Percentiles rank a stretch among this genome's conserved stretches.
Conservation (phyloP, 2,329 filamentous ascomycete genomes). For the Drechslerella coelobrocha region DNA sequence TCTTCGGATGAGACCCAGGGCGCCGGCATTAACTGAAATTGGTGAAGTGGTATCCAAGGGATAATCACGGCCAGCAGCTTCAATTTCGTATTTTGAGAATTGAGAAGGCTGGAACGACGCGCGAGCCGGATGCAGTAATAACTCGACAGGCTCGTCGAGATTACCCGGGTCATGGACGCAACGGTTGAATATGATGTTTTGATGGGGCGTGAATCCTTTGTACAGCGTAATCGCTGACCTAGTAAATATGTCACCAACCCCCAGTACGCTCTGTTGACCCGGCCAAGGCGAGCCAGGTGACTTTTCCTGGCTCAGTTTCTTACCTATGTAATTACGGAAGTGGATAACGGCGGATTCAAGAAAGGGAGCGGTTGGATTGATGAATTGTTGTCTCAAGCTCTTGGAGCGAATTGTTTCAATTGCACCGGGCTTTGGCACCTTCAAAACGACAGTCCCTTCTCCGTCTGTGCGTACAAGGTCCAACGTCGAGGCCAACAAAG, state of each 20-base stretch:
- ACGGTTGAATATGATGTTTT: constrained; percentile 27
- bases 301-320: background rate
- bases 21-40: no score
- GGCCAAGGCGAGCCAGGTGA: constrained; percentile 21
- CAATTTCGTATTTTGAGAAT: constrained; percentile 11
- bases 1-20: no score
- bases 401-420: constrained; percentile 7
- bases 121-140: constrained; percentile 8
- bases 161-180: constrained; percentile 11
- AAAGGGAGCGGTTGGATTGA: constrained; percentile 19
- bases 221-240: constrained; percentile 32
- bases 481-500: background rate
- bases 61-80: background rate
- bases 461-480: constrained; percentile 33
- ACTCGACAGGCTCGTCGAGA: constrained; percentile 5
- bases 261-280: background rate
- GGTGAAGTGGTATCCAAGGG: background rate
- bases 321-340: background rate
- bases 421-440: background rate
- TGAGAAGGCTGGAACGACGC: background rate
- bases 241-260: constrained; percentile 13
- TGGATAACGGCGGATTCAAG: background rate
- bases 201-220: constrained; percentile 7
- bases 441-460: constrained; percentile 32
- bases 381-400: constrained; percentile 5